Evolutionary conservation across 768 basidiomycete genomes (phyloP).

Genomic region (Russula griseocarnosa): DNA sequence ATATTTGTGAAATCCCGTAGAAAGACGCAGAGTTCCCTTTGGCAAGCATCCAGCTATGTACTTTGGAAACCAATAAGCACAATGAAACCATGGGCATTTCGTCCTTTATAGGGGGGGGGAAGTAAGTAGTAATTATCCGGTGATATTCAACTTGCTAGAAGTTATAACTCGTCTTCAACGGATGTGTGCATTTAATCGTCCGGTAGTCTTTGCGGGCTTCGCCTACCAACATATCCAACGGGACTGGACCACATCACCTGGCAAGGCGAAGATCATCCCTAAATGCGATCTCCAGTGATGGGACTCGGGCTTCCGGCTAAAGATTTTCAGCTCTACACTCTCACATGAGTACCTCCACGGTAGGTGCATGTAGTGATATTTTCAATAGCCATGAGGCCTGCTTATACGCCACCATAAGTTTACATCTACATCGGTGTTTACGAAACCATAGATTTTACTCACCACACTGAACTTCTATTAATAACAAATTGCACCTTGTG

Average conservation of each 20-base stretch:
- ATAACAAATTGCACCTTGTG: neutral
- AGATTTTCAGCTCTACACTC: neutral
- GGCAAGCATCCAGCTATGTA: neutral
- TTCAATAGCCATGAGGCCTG: neutral
- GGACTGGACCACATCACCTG: neutral
- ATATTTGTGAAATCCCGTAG: neutral
- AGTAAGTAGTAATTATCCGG: neutral
- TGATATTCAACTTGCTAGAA: too few species aligned
- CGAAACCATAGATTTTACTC: neutral
- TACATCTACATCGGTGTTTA: neutral
- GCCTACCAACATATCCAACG: neutral
- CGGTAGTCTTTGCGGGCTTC: neutral
- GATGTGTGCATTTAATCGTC: too few species aligned
- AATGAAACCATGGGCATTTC: neutral
- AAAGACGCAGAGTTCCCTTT: neutral
- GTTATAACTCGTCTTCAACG: too few species aligned
- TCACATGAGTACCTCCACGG: neutral
- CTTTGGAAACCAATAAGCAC: too few species aligned
- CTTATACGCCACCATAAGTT: neutral
- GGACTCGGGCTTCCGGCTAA: neutral
- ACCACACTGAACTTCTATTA: neutral
- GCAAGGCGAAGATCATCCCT: neutral
- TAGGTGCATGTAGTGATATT: neutral
- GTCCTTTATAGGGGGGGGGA: neutral
- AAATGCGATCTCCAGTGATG: neutral